Evolutionary conservation across 495 filamentous ascomycete genomes (phyloP), one percentile per base, ranked within the genome.

Genomic region (Penicillium alfredii): DNA sequence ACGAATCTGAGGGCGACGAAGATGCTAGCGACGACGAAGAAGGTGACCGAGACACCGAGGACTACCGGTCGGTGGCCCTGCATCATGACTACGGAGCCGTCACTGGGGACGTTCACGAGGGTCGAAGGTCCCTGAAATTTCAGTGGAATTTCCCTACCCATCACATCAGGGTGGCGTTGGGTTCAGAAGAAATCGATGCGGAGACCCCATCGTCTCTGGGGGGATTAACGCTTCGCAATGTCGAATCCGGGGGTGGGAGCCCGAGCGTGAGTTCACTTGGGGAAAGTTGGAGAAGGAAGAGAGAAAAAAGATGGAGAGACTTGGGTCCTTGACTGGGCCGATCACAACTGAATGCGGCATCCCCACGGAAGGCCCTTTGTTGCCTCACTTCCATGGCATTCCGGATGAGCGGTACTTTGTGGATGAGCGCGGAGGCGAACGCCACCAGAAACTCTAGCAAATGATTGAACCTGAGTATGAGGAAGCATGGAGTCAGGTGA

Each of bases 1-100:
- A 85, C 47, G 35, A 93, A 69, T 14, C 88, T 75, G 2, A 84
- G 70, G 16, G 68, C 68, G 36, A 93, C 85, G 50, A 92, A 87
- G 16, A 82, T 49, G 31, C 75, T 77, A 11, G 85, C 75, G 33
- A 84, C 55, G 15, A 69, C 64, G 47, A 87, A 73, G 32, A 86
- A 80, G 25, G 73, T 68, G 6, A 80, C 75, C 12, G 85, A 88
- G 40, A 92, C 85, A 38, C 74, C 78, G 42, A 92, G 73, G 21
- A 89, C 85, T 20, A 72, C 63, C 18, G 76, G 73, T 30, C 76
- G 77, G 39, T 82, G 77, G 56, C 75, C 63, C 26, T 76, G 59
- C 67, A 71, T 67, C 14, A 33, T 54, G 45, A 40, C 22, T 10
- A n/a, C 17, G 23, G 25, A n/a, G 23, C 11, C 23, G 8, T 25